Conservation (phyloP, 1,284 basidiomycete genomes). For the Gomphus sp. region DNA sequence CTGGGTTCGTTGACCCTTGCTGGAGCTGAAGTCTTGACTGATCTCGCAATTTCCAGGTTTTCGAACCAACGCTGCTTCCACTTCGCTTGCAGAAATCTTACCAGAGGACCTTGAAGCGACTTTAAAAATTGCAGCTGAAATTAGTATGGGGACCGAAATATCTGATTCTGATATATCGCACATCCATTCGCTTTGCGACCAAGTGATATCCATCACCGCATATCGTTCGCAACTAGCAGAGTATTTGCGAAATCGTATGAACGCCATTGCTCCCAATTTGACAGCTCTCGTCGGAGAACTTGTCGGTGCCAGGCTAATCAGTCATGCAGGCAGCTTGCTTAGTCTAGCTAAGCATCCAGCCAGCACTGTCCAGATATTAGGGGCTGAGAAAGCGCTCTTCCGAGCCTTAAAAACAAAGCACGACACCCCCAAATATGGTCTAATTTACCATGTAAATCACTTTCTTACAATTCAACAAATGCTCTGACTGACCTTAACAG, state of each 20-base stretch:
- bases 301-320: constrained; percentile 92
- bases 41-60: constrained; percentile 44
- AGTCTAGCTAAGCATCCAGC: constrained; percentile 96
- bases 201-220: constrained; percentile 91
- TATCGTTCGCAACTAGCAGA: constrained; percentile 92
- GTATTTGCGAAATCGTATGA: constrained; percentile 96
- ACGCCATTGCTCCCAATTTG: constrained; percentile 93
- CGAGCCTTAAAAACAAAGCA: constrained; percentile 98
- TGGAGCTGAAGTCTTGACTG: constrained; percentile 5
- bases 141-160: constrained; percentile 99
- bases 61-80: constrained; percentile 85
- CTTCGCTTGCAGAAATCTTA: constrained; percentile 82
- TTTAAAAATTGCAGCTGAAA: constrained; percentile 87
- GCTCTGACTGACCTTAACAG: constrained; percentile 27
- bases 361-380: constrained; percentile 96
- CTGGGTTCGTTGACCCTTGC: constrained; percentile 53
- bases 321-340: constrained; percentile 92
- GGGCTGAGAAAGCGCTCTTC: constrained; percentile 98
- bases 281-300: constrained; percentile 95
- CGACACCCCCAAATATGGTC: constrained; percentile 96
- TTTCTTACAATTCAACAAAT: constrained; percentile 1
- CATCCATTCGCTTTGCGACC: constrained; percentile 93
- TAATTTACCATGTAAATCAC: constrained; percentile 80
- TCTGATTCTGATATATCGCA: constrained; percentile 92
- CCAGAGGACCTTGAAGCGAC: constrained; percentile 93